A percentile compares a stretch with the other conserved stretches of the same genome.
Conservation (phyloP, 1,284 basidiomycete genomes). For the Austropuccinia psidii region DNA sequence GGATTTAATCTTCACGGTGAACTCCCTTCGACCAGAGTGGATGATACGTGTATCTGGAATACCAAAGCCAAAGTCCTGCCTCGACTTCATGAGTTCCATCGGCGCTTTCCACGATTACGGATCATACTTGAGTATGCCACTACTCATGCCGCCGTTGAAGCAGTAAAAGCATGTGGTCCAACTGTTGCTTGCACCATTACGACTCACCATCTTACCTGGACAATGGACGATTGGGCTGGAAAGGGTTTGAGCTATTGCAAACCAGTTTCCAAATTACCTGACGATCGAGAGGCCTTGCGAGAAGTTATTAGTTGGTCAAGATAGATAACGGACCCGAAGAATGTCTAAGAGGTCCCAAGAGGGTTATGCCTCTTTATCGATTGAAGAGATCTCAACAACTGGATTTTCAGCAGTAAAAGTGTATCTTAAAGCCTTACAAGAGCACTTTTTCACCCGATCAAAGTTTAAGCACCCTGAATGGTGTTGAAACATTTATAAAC, state of each 20-base stretch:
- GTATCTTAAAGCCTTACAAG: no score
- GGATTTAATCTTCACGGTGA: constrained; percentile 95
- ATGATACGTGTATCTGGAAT: constrained; percentile 85
- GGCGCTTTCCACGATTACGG: constrained; percentile 77
- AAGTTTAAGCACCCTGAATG: no score
- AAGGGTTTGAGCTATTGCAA: constrained; percentile 97
- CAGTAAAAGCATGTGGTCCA: constrained; percentile 62
- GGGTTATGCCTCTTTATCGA: no score
- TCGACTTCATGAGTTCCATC: constrained; percentile 75
- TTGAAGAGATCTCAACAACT: no score
- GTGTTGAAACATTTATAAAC: no score
- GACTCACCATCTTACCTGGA: constrained; percentile 87
- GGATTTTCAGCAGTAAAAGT: no score
- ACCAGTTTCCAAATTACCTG: constrained; percentile 92
- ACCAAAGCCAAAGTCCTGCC: constrained; percentile 85
- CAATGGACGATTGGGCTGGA: constrained; percentile 95
- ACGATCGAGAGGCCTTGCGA: constrained; percentile 76
- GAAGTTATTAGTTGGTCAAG: no score
- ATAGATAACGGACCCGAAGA: no score
- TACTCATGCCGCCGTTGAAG: constrained; percentile 85
- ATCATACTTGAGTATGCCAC: constrained; percentile 99
- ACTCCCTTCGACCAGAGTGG: constrained; percentile 75
- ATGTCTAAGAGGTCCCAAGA: no score
- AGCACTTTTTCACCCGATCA: no score
- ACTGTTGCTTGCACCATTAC: constrained; percentile 97